These are phyloP conservation scores for Ulota crispa DNA, from an alignment of 225 moss, liverwort and hornwort genomes.

Conservation along the genomic window DNA sequence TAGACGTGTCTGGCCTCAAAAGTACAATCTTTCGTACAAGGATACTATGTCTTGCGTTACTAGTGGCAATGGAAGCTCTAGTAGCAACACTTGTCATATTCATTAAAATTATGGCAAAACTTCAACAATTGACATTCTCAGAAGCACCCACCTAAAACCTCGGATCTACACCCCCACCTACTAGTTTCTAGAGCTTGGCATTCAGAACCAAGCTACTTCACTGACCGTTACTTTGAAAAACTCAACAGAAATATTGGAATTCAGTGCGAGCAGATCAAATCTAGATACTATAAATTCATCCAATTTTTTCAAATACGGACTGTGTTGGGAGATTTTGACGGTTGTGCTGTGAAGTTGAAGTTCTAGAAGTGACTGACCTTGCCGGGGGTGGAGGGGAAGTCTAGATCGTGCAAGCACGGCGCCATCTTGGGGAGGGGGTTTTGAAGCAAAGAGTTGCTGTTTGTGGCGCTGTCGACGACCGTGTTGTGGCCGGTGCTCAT, in stretches of 20 bases:
- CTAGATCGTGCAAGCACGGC: slow-evolving; percentile 35
- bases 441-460: slow-evolving; percentile 8
- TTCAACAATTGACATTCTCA: not conserved
- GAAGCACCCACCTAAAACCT: not conserved
- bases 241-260: too few relatives aligned
- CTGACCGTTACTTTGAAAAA: not conserved
- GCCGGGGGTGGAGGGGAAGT: slow-evolving; percentile 52
- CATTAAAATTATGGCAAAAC: not conserved
- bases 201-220: not conserved
- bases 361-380: slow-evolving; percentile 23
- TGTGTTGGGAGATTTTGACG: not conserved
- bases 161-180: not conserved
- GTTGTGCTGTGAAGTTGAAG: not conserved
- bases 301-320: too few relatives aligned
- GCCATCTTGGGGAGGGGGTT: slow-evolving; percentile 34
- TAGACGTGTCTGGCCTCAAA: too few relatives aligned
- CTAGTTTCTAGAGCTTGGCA: not conserved
- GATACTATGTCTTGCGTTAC: too few relatives aligned
- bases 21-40: too few relatives aligned
- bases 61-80: too few relatives aligned
- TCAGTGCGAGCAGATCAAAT: not conserved
- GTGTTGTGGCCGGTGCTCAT: slow-evolving; percentile 9
- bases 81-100: too few relatives aligned
- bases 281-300: not conserved
- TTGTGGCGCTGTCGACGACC: not conserved